A percentile compares a stretch with the other conserved stretches of the same genome.
phyloP scores from a whole-genome alignment of 495 filamentous ascomycete species.

The Daldinia decipiens region DNA sequence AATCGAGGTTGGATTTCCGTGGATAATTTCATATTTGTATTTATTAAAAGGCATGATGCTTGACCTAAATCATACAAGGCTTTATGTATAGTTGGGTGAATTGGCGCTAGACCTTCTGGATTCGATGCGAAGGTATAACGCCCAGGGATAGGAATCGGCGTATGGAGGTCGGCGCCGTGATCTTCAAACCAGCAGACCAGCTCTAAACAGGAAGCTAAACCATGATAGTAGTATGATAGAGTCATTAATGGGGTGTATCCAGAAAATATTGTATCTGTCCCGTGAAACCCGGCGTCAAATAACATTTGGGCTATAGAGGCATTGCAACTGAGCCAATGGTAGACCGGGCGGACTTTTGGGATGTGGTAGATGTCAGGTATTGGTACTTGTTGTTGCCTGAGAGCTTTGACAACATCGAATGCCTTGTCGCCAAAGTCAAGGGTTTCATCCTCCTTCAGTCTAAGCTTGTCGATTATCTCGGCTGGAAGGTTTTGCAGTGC shows the following conservation, averaged over 20 bases:
- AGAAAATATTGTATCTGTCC: background rate
- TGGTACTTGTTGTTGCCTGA: background rate
- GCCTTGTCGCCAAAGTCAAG: conserved; percentile 10
- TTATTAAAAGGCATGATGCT: background rate
- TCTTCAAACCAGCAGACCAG: conserved; percentile 19
- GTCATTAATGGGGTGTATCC: conserved; percentile 6
- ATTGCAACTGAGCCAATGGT: background rate
- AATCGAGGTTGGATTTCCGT: background rate
- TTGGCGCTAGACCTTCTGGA: background rate
- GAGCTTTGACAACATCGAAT: conserved; percentile 9
- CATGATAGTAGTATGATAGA: background rate
- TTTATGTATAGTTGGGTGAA: conserved; percentile 1
- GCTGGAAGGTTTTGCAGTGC: conserved; percentile 13
- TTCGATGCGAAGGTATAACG: no score
- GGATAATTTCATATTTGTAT: no score
- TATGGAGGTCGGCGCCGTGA: conserved; percentile 12
- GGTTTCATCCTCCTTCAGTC: background rate
- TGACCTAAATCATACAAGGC: background rate
- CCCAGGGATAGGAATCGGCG: conserved; percentile 10
- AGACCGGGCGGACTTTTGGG: background rate
- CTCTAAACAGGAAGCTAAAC: background rate
- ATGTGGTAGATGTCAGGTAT: background rate
- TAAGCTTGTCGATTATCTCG: background rate
- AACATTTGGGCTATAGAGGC: background rate
- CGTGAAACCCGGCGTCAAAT: conserved; percentile 19